phyloP scores from a whole-genome alignment of 495 filamentous ascomycete species.

The Neurospora sp. region DNA sequence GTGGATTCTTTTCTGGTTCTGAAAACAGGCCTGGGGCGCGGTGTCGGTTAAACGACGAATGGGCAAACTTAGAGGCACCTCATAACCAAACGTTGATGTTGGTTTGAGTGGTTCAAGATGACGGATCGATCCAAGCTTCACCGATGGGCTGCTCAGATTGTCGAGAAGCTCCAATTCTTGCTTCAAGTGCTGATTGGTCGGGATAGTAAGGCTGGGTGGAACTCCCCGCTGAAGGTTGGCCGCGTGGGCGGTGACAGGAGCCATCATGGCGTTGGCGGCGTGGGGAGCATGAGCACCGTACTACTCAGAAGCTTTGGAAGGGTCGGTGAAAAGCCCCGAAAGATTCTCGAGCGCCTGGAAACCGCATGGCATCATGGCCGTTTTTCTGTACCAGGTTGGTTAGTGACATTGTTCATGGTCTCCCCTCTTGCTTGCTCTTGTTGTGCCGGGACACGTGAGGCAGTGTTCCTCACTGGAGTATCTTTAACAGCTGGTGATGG shows the following conservation, averaged over 20 bases:
- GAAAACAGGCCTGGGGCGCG: neutral
- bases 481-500: neutral
- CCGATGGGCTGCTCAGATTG: neutral
- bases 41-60: neutral
- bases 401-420: neutral
- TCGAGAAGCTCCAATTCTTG: neutral
- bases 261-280: neutral
- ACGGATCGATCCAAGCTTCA: neutral
- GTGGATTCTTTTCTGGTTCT: neutral
- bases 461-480: neutral
- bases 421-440: neutral
- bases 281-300: conserved; percentile 21
- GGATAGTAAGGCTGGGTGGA: conserved; percentile 22
- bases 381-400: neutral
- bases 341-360: neutral
- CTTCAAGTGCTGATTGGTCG: neutral
- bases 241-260: neutral
- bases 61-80: neutral
- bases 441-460: neutral
- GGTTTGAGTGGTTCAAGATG: neutral
- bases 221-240: conserved; percentile 26
- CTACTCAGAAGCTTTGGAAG: neutral
- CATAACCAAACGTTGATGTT: neutral
- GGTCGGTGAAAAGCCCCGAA: neutral
- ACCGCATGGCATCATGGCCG: neutral